Base-by-base conservation (phyloP, 208 protist genomes). In the Porcisia deanei region DNA sequence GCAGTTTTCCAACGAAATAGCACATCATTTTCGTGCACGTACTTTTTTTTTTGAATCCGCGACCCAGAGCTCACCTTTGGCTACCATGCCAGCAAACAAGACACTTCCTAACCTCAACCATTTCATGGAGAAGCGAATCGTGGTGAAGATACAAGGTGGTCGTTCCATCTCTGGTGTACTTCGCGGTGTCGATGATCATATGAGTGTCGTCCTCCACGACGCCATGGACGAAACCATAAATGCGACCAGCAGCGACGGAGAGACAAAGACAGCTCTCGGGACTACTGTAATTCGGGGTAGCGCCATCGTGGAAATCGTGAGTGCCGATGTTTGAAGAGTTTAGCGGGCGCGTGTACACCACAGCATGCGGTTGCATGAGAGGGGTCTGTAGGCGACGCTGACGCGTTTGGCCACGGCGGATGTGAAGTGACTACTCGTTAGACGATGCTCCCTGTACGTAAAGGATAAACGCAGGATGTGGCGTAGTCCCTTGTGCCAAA, bases 191-290 rank as follows among this genome's bases (percentile, higher is more conserved):
- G 98, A 99, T 83, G 82, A 98, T 74, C 99, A 99, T 82, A 99
- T 99, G 97, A 99, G 98, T 73, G 83, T 99, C 54, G 98, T 99
- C 22, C 87, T 99, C 14, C 92, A 99, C 77, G 96, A 99, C 69
- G 97, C 97, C n/a, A 84, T 98, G 16, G 98, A 99, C 79, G 94
- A 98, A 52, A 93, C 92, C 2, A 77, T 76, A 7, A 60, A 60
- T 10, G 75, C 45, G 5, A 16, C 54, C 16, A 69, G 43, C n/a
- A 73, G 70, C 67, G 81, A 76, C 20, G 82, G 81, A 22, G 88
- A 88, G 75, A 78, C 84, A 47, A 72, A 82, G 18, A 88, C 98
- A 39, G 90, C 97, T 49, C 94, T 99, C 68, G 89, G 97, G 84
- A 94, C 83, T 47, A 93, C 86, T 10, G 87, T 98, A 10, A 91